phyloP scores from a whole-genome alignment of 2,329 filamentous ascomycete species.

The Exutisphaerella laricina region DNA sequence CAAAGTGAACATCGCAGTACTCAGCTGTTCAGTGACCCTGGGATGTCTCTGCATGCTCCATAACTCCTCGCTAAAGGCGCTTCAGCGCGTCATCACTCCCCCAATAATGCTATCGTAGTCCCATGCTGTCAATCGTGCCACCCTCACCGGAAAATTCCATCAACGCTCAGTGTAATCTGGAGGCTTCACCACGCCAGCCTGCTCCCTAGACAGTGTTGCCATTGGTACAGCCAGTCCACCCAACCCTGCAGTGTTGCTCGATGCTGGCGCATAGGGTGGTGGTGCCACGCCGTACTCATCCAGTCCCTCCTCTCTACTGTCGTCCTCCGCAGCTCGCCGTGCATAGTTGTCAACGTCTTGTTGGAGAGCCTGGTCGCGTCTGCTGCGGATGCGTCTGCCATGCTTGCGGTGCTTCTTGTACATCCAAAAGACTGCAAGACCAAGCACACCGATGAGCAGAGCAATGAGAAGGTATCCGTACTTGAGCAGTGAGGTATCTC shows the following conservation, averaged over 20 bases:
- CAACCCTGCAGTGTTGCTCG: conserved; percentile 7
- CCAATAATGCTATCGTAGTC: too few relatives aligned
- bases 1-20: too few relatives aligned
- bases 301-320: conserved; percentile 50
- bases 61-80: too few relatives aligned
- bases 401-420: conserved; percentile 39
- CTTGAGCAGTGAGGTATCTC: conserved; percentile 34
- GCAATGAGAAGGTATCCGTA: conserved; percentile 55
- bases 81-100: too few relatives aligned
- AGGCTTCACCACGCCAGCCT: conserved; percentile 33
- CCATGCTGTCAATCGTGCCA: too few relatives aligned
- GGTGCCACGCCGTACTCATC: conserved; percentile 61
- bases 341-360: conserved; percentile 17
- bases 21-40: too few relatives aligned
- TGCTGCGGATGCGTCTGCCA: conserved; percentile 9
- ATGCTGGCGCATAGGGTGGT: conserved; percentile 51
- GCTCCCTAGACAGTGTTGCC: conserved; percentile 35
- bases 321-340: conserved; percentile 16
- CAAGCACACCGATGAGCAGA: conserved; percentile 45
- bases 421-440: conserved; percentile 42
- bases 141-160: too few relatives aligned
- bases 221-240: conserved; percentile 33
- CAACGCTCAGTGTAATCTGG: conserved; percentile 40
- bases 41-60: too few relatives aligned
- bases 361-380: conserved; percentile 13